A percentile compares a stretch with the other conserved stretches of the same genome.
phyloP scores from a whole-genome alignment of 2,329 filamentous ascomycete species.

The Colletotrichum tropicicola region DNA sequence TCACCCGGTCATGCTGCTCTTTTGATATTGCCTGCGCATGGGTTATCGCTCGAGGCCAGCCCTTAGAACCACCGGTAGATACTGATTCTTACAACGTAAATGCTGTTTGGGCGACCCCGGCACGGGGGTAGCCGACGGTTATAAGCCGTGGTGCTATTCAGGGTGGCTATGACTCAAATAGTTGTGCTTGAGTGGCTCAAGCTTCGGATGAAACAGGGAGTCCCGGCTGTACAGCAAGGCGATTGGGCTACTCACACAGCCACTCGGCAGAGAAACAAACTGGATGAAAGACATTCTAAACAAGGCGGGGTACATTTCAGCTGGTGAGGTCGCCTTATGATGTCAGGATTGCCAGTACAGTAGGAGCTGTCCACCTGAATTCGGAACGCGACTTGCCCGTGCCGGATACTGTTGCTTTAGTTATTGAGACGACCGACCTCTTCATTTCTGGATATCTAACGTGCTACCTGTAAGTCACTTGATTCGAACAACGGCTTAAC shows the following conservation, averaged over 20 bases:
- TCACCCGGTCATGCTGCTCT: not conserved
- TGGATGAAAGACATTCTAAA: not conserved
- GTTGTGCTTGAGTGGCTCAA: conserved; percentile 6
- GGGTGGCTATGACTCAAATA: not conserved
- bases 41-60: not conserved
- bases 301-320: conserved; percentile 6
- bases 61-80: not conserved
- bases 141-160: not conserved
- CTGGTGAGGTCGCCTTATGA: not conserved
- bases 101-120: not conserved
- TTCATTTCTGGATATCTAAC: too few relatives aligned
- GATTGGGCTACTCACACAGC: not conserved
- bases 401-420: not conserved
- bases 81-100: not conserved
- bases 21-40: not conserved
- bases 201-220: conserved; percentile 24
- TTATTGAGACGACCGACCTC: too few relatives aligned
- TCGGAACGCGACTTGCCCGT: not conserved
- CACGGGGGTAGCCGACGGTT: conserved; percentile 1
- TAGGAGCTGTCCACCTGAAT: too few relatives aligned
- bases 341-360: not conserved
- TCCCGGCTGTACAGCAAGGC: not conserved
- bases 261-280: not conserved
- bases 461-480: too few relatives aligned
- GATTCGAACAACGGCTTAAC: too few relatives aligned